Evolutionary conservation across 2,329 filamentous ascomycete genomes (phyloP).

Genomic region (Fusarium odoratissimum): DNA sequence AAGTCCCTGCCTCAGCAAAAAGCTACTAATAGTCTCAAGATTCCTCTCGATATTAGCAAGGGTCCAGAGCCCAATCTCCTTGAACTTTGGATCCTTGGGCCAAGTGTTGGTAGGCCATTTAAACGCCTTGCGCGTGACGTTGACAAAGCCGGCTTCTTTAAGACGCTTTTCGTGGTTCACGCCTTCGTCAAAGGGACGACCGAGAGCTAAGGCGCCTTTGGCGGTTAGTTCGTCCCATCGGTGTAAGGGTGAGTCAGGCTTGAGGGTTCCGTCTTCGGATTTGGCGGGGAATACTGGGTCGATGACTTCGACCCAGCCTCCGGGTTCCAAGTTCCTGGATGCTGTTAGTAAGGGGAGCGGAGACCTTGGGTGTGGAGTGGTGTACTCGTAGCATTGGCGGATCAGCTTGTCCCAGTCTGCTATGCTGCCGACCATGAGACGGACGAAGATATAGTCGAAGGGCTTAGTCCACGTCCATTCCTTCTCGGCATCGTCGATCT

Average conservation of each 20-base stretch:
- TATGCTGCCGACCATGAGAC: constrained; percentile 32
- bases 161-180: constrained; percentile 21
- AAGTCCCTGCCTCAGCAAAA: constrained; percentile 7
- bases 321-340: constrained; percentile 1
- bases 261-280: constrained; percentile 29
- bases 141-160: constrained; percentile 12
- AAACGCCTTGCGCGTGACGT: background rate
- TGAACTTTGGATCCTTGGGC: constrained; percentile 25
- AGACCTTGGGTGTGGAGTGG: background rate
- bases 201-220: constrained; percentile 12
- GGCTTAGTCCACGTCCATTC: constrained; percentile 25
- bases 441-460: constrained; percentile 31
- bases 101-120: constrained; percentile 28
- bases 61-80: constrained; percentile 27
- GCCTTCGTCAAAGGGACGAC: constrained; percentile 5
- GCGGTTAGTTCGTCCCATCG: constrained; percentile 26
- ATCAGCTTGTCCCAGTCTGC: constrained; percentile 25
- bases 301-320: constrained; percentile 35
- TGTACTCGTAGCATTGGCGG: constrained; percentile 8
- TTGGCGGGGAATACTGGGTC: constrained; percentile 31
- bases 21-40: constrained; percentile 5
- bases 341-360: accelerated
- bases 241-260: background rate
- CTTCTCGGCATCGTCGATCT: constrained; percentile 24
- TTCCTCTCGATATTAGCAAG: constrained; percentile 22